A percentile compares a stretch with the other conserved stretches of the same genome.
phyloP scores from a whole-genome alignment of 202 grass and related monocot species.

The Zoysia matrella region DNA sequence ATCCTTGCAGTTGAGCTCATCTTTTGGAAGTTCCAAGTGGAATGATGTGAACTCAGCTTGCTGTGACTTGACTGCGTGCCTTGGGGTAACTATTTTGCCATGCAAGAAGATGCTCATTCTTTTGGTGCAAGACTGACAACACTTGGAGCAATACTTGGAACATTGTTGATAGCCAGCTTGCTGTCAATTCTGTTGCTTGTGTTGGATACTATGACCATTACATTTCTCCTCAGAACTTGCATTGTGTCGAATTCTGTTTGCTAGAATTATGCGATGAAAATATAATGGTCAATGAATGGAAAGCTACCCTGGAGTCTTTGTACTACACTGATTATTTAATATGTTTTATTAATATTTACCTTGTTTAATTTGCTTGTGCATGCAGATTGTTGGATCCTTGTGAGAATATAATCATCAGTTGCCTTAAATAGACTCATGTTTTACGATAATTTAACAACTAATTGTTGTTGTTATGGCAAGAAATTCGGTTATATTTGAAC shows the following conservation, averaged over 20 bases:
- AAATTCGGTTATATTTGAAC: too few relatives aligned
- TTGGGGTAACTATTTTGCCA: not conserved
- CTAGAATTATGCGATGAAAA: conserved; percentile 31
- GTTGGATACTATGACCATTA: conserved; percentile 5
- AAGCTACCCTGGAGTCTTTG: not conserved
- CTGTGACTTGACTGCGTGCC: not conserved
- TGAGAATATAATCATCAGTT: not conserved
- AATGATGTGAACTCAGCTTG: conserved; percentile 3
- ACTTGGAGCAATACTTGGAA: not conserved
- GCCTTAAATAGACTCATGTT: not conserved
- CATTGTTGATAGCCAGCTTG: not conserved
- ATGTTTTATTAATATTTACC: not conserved
- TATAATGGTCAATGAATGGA: conserved; percentile 24
- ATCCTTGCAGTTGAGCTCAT: conserved; percentile 31
- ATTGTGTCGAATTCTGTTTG: not conserved
- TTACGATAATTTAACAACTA: too few relatives aligned
- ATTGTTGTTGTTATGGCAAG: too few relatives aligned
- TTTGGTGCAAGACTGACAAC: conserved; percentile 19
- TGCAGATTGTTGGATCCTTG: not conserved
- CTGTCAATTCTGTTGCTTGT: not conserved
- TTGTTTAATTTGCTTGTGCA: not conserved
- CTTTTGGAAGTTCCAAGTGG: conserved; percentile 18
- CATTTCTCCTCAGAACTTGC: not conserved
- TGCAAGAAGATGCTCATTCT: conserved; percentile 15
- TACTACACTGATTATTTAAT: too few relatives aligned